Evolutionary conservation across 2,329 filamentous ascomycete species (phyloP), one percentile per base, ranked within the genome.

Genomic region (Microdochium nivale): DNA sequence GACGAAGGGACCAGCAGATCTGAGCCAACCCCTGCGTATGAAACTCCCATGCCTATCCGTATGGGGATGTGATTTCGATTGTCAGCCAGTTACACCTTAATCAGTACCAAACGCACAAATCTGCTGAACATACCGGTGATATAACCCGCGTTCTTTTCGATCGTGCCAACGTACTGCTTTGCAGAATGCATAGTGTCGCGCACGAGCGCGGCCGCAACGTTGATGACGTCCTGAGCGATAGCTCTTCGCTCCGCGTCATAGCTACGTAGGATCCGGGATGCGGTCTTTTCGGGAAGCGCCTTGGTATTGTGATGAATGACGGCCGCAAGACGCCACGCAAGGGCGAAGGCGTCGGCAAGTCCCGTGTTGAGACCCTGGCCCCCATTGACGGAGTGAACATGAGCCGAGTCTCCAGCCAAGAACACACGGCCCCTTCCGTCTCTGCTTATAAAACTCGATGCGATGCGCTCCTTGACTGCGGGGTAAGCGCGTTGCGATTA

Each of bases 281-380:
- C 49, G 1, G 52, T 61, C 1, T 55, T 59, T 2, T 50, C 59
- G 1, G 55, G 50, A 23, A 68, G 54, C 8, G 49, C 49, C 2
- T 61, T 54, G 14, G 61, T 53, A 7, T 58, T 63, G 9, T 33
- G 32, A n/a, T n/a, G 40, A 8, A 65, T 33, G 1, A 63, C 62
- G 5, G 51, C 46, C 5, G 60, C 69, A 0, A 81, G 58, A 33
- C 80, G 78, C 78, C 79, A 82, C 9, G 71, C 72, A 1, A 82
- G 59, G 44, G 75, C 77, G 25, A 80, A 75, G 0, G 78, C 76
- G 58, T 82, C 79, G 5, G 76, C 73, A 30, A 81, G 71, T 3
- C 79, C 79, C 0, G 78, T 81, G 56, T 83, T 83, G 57, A 82
- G 70, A 0, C 80, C 79, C 55, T 81, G 78, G 0, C 78, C 79